Evolutionary conservation across 2,329 filamentous ascomycete genomes (phyloP), one percentile per base, ranked within the genome.

Genomic region (Microascus cirrosus): DNA sequence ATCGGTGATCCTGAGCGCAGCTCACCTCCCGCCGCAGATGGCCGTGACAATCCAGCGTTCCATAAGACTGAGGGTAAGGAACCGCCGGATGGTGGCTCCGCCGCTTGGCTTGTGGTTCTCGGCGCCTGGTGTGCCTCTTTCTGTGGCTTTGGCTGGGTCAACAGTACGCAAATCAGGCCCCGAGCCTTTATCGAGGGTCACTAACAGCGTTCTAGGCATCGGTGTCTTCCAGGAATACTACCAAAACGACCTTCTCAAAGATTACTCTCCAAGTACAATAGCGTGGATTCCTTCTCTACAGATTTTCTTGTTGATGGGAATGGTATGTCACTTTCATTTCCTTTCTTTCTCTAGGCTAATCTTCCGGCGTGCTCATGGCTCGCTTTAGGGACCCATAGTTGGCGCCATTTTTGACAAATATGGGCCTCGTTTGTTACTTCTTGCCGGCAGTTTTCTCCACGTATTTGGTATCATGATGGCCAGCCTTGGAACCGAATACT

Each of bases 401-500:
- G 86, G 86, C 2, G 77, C 74, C 35, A 59, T 85, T 0, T 87
- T 79, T 62, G 86, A 89, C 63, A 79, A 73, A 58, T 80, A 82
- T 59, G 86, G 86, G 0, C 82, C 85, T 0, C 75, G 78, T 32
- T 76, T 71, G 53, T 69, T 88, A 0, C 65, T 85, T 1, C 36
- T 82, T 1, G 65, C 66, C 13, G 82, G 82, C 18, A 77, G 74
- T 0, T 68, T 84, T 56, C 65, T 83, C 36, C 79, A 84, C 58
- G 77, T 86, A n/a, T 63, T 74, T 22, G 74, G 74, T 10, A 64
- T 75, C 59, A 71, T 70, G 60, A 67, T 73, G 65, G 68, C 68
- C 1, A 70, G 68, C 59, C 58, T 76, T 11, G 65, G 66, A 39
- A 67, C 64, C 1, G 60, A 61, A 25, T 76, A 75, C 66, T 77